Evolutionary conservation across 306 rosid species (phyloP).

Genomic region (Citrullus mucosospermus): DNA sequence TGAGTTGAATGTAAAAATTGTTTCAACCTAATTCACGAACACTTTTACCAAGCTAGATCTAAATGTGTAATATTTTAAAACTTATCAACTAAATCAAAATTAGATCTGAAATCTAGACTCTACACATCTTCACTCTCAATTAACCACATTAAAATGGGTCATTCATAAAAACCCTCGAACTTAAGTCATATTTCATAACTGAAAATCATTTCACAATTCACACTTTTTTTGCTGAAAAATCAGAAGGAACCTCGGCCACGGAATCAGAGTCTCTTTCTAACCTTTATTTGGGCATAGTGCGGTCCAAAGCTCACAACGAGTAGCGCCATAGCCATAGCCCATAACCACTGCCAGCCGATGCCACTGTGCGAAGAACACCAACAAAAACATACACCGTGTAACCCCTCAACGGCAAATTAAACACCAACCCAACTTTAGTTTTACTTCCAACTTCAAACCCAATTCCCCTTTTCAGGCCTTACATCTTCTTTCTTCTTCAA

Average conservation of each 20-base stretch:
- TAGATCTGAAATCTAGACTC: no score
- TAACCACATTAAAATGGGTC: no score
- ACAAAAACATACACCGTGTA: not conserved
- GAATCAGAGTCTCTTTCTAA: not conserved
- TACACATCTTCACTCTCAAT: no score
- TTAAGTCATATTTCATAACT: no score
- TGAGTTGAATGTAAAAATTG: no score
- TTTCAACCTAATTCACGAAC: no score
- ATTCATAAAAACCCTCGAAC: no score
- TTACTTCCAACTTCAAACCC: not conserved
- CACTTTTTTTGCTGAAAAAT: no score
- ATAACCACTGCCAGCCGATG: not conserved
- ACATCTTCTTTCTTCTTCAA: not conserved
- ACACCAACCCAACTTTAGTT: not conserved
- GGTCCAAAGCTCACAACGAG: not conserved
- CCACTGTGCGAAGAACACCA: not conserved
- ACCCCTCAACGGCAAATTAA: not conserved
- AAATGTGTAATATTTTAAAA: no score
- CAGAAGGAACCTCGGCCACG: not conserved
- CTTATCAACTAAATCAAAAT: no score
- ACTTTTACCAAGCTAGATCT: no score
- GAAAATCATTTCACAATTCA: no score
- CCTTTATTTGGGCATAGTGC: not conserved
- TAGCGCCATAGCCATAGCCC: not conserved
- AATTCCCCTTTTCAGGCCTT: not conserved